Percentiles rank a stretch among this genome's conserved stretches.
These are phyloP conservation scores for Corymbia citriodora DNA, from an alignment of 441 rosid species.

Conservation along the genomic window DNA sequence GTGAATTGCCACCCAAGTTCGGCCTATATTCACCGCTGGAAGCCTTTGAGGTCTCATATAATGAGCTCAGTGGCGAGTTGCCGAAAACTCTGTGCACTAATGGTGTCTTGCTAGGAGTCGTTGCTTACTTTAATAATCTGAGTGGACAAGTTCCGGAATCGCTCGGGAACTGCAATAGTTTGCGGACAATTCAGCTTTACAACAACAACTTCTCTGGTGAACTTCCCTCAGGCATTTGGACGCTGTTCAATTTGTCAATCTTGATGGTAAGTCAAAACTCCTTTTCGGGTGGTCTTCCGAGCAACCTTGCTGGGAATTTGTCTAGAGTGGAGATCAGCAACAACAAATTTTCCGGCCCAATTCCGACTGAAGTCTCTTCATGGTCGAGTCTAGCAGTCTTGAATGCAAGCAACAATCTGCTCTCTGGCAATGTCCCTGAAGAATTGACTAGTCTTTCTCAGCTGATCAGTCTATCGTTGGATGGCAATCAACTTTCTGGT, in stretches of 20 bases:
- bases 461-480: constrained; percentile 37
- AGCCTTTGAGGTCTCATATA: constrained; percentile 49
- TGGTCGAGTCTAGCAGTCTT: constrained; percentile 54
- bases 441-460: constrained; percentile 50
- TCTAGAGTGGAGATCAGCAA: constrained; percentile 61
- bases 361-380: constrained; percentile 42
- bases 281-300: constrained; percentile 67
- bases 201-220: constrained; percentile 69
- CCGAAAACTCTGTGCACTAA: constrained; percentile 66
- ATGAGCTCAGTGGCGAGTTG: constrained; percentile 58
- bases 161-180: constrained; percentile 49
- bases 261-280: constrained; percentile 54
- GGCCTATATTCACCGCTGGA: constrained; percentile 60
- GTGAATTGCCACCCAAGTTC: constrained; percentile 56
- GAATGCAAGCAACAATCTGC: constrained; percentile 55
- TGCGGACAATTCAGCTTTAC: constrained; percentile 54
- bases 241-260: constrained; percentile 38
- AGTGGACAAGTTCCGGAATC: constrained; percentile 60
- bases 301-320: constrained; percentile 48
- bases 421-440: constrained; percentile 55
- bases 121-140: constrained; percentile 55
- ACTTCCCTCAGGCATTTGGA: constrained; percentile 68
- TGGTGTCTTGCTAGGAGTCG: constrained; percentile 50
- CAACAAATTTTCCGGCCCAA: constrained; percentile 69
- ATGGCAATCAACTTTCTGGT: constrained; percentile 56